Evolutionary conservation across 2,329 filamentous ascomycete species (phyloP).

Genomic region (Apiospora arundinis): DNA sequence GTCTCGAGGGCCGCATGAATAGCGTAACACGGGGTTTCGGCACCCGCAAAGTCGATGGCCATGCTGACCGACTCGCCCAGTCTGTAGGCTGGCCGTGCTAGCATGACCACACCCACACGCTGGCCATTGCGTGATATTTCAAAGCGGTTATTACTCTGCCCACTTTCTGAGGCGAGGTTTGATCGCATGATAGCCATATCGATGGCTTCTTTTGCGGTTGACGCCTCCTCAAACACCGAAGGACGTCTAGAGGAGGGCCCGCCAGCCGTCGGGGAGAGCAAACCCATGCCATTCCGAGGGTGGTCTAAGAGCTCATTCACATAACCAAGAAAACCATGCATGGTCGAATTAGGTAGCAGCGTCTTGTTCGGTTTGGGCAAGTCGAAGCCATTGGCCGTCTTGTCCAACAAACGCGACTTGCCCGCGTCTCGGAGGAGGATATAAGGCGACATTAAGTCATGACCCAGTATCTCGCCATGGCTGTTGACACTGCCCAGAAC

Average conservation of each 20-base stretch:
- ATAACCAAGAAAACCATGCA: constrained; percentile 76
- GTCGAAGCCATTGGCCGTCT: constrained; percentile 32
- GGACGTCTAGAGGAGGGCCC: constrained; percentile 60
- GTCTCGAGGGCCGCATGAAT: constrained; percentile 86
- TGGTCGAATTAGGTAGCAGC: constrained; percentile 45
- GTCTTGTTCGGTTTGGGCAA: constrained; percentile 36
- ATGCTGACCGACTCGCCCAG: constrained; percentile 87
- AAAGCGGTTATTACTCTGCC: constrained; percentile 88
- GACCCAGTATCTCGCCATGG: constrained; percentile 85
- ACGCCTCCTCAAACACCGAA: constrained; percentile 61
- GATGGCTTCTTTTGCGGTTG: constrained; percentile 82
- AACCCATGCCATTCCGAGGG: constrained; percentile 61
- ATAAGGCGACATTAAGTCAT: constrained; percentile 94
- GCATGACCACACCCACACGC: constrained; percentile 87
- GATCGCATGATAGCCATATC: constrained; percentile 89
- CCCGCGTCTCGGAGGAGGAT: constrained; percentile 87
- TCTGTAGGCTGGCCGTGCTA: constrained; percentile 86
- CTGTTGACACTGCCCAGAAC: constrained; percentile 92
- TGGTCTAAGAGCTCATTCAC: constrained; percentile 76
- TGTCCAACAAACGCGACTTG: constrained; percentile 61
- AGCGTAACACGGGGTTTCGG: constrained; percentile 83
- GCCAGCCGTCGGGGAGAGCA: constrained; percentile 77
- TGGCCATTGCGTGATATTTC: constrained; percentile 93
- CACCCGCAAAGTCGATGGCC: constrained; percentile 81
- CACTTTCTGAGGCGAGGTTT: constrained; percentile 68